phyloP scores from a whole-genome alignment of 2,329 filamentous ascomycete species.

The Setomelanomma holmii region DNA sequence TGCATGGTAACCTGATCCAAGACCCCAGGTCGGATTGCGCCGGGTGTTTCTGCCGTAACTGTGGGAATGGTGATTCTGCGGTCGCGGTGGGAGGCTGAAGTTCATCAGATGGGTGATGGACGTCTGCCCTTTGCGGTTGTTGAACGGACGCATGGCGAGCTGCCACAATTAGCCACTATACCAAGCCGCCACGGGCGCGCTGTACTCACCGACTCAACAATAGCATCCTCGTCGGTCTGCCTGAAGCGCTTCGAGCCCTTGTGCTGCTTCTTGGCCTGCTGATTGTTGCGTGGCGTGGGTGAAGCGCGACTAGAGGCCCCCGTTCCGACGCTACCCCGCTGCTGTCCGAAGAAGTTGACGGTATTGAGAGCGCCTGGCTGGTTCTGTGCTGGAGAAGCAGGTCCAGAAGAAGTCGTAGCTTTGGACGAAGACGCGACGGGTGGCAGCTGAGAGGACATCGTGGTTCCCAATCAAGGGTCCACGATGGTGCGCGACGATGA shows the following conservation, averaged over 20 bases:
- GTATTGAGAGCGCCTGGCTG: conserved; percentile 53
- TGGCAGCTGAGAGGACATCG: conserved; percentile 56
- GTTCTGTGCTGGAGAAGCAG: conserved; percentile 53
- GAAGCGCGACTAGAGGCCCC: conserved; percentile 47
- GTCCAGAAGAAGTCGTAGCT: conserved; percentile 44
- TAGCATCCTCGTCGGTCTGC: conserved; percentile 81
- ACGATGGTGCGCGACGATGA: conserved; percentile 30
- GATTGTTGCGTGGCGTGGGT: conserved; percentile 72
- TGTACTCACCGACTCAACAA: conserved; percentile 76
- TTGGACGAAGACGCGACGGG: conserved; percentile 52
- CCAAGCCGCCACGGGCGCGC: neutral
- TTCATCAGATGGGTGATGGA: conserved; percentile 97
- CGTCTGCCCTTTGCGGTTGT: conserved; percentile 85
- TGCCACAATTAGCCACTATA: conserved; percentile 36
- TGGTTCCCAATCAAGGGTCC: conserved; percentile 36
- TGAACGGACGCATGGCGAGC: conserved; percentile 69
- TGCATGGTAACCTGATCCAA: conserved; percentile 88
- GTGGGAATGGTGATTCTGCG: conserved; percentile 64
- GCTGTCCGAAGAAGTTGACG: conserved; percentile 53
- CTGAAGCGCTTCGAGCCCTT: conserved; percentile 78
- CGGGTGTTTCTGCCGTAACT: conserved; percentile 63
- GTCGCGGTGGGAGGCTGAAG: conserved; percentile 80
- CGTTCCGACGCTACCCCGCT: conserved; percentile 51
- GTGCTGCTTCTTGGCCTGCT: conserved; percentile 81
- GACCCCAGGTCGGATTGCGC: conserved; percentile 79